Conservation (phyloP, 345 rosid genomes). For the Cardamine occulta region DNA sequence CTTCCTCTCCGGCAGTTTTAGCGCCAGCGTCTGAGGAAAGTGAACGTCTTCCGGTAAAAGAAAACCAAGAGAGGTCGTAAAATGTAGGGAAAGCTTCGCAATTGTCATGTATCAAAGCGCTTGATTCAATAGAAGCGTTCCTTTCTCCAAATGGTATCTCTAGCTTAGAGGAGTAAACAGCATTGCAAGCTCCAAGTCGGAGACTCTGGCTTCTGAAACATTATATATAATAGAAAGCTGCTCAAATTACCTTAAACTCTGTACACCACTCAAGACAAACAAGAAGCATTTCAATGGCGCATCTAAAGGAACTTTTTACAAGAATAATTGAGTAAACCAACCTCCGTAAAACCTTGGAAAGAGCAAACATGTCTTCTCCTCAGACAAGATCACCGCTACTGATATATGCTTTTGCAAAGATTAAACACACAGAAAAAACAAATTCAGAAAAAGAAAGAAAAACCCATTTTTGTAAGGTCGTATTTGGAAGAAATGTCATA, state of each 20-base stretch:
- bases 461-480: background rate
- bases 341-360: conserved; percentile 45
- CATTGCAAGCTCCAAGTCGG: conserved; percentile 45
- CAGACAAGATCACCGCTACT: conserved; percentile 17
- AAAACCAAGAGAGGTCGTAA: conserved; percentile 32
- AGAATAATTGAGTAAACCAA: conserved; percentile 9
- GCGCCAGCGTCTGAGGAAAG: conserved; percentile 67
- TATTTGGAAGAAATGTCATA: conserved; percentile 1
- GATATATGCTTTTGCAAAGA: background rate
- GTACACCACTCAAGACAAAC: conserved; percentile 10
- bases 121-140: conserved; percentile 20
- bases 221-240: conserved; percentile 8
- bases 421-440: background rate
- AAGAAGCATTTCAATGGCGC: background rate
- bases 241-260: background rate
- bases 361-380: conserved; percentile 38
- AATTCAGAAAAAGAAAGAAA: background rate
- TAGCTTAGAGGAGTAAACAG: conserved; percentile 48
- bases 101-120: conserved; percentile 34
- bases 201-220: conserved; percentile 53
- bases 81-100: conserved; percentile 34
- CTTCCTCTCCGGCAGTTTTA: conserved; percentile 57
- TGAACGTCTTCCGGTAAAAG: conserved; percentile 37
- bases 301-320: background rate
- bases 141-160: conserved; percentile 41